These are phyloP conservation scores for Xylaria sp. DNA, from an alignment of 2,329 filamentous ascomycete species.

Conservation along the genomic window DNA sequence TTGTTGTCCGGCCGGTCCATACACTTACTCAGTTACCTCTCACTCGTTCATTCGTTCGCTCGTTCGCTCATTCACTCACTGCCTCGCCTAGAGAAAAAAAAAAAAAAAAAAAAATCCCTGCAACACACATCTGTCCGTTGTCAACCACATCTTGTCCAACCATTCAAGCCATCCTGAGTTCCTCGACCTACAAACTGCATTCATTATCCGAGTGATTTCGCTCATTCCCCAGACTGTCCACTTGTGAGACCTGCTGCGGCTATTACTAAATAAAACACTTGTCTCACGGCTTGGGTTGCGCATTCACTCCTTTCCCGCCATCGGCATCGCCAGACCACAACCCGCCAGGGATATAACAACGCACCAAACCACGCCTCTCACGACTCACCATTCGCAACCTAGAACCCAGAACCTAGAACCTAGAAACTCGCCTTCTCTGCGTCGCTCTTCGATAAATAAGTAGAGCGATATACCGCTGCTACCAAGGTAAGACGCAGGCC, in stretches of 20 bases:
- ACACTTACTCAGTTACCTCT: too few species aligned
- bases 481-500: background rate
- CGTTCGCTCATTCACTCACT: too few species aligned
- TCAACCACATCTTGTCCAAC: too few species aligned
- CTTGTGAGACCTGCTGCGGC: constrained; percentile 21
- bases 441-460: background rate
- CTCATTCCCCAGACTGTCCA: constrained; percentile 1
- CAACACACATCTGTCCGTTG: too few species aligned
- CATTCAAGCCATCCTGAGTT: background rate
- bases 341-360: constrained; percentile 2
- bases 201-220: background rate
- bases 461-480: constrained; percentile 1
- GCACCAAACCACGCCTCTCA: constrained; percentile 3
- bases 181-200: background rate
- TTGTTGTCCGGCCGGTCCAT: too few species aligned
- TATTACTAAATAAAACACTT: constrained; percentile 6
- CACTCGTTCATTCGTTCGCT: too few species aligned
- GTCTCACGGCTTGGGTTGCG: constrained; percentile 11
- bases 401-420: background rate
- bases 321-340: background rate
- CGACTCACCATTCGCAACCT: too few species aligned
- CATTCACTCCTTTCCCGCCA: constrained; percentile 22
- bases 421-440: background rate
- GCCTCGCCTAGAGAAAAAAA: too few species aligned
- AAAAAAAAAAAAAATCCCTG: too few species aligned